phyloP scores from a whole-genome alignment of 495 filamentous ascomycete genomes.

The Neurospora intermedia region DNA sequence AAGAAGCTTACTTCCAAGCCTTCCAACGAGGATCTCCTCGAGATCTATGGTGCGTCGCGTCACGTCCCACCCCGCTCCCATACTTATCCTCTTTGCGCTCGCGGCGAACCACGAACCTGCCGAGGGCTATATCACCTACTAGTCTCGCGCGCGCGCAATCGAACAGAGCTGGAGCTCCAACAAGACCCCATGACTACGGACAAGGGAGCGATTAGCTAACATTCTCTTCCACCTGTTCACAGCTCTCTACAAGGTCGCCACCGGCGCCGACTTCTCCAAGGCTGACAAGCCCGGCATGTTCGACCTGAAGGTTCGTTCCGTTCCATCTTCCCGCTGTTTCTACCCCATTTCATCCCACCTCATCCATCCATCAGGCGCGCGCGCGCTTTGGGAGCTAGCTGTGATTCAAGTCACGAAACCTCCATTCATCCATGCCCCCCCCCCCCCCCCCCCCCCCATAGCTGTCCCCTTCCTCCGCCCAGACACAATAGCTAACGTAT shows the following conservation, averaged over 20 bases:
- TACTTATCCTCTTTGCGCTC: neutral
- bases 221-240: conserved; percentile 8
- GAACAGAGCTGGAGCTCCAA: neutral
- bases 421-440: neutral
- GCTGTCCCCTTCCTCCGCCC: neutral
- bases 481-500: neutral
- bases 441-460: no score
- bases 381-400: neutral
- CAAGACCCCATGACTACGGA: neutral
- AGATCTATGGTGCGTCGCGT: conserved; percentile 32
- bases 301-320: conserved; percentile 44
- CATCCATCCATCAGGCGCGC: neutral
- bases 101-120: neutral
- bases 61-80: neutral
- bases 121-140: neutral
- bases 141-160: neutral
- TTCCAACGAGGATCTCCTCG: conserved; percentile 45
- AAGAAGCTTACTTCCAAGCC: conserved; percentile 54
- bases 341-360: neutral
- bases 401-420: neutral
- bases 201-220: conserved; percentile 1
- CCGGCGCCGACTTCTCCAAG: conserved; percentile 35
- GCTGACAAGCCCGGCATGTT: conserved; percentile 38
- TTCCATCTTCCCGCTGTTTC: neutral
- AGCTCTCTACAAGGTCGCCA: conserved; percentile 45